phyloP scores from a whole-genome alignment of 306 rosid genomes.

The Vachellia pachyceras region DNA sequence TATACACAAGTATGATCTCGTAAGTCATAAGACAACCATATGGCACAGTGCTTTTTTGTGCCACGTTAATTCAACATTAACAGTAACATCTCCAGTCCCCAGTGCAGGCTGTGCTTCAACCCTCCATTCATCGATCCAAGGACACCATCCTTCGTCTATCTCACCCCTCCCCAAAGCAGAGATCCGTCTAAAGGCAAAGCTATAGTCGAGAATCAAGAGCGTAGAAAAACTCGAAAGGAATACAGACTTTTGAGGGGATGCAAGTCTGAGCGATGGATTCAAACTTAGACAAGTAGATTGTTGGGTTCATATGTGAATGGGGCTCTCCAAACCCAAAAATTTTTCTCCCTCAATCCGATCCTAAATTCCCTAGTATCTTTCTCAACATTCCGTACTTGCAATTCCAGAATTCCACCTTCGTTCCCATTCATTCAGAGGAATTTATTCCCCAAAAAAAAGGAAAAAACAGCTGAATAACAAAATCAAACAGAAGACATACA shows the following conservation, averaged over 20 bases:
- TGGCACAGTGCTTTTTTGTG: neutral
- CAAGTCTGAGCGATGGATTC: neutral
- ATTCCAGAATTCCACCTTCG: neutral
- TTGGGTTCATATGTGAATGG: neutral
- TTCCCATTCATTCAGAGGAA: constrained; percentile 6
- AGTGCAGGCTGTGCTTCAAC: neutral
- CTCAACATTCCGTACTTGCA: neutral
- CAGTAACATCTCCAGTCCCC: neutral
- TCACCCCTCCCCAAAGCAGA: neutral
- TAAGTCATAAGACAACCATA: neutral
- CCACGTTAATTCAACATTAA: neutral
- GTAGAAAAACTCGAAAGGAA: neutral
- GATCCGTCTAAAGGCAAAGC: neutral
- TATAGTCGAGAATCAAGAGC: neutral
- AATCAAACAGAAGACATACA: constrained; percentile 5
- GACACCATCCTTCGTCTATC: neutral
- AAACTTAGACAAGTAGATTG: neutral
- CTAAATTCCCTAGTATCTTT: constrained; percentile 19
- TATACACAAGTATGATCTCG: neutral
- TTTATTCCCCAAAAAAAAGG: too few relatives aligned
- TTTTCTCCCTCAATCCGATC: neutral
- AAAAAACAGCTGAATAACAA: neutral
- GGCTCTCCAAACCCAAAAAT: neutral
- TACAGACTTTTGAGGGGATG: neutral
- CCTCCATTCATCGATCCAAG: neutral